These are phyloP conservation scores for Chlorophyllum brunneum DNA, from an alignment of 768 basidiomycete species.

Conservation along the genomic window DNA sequence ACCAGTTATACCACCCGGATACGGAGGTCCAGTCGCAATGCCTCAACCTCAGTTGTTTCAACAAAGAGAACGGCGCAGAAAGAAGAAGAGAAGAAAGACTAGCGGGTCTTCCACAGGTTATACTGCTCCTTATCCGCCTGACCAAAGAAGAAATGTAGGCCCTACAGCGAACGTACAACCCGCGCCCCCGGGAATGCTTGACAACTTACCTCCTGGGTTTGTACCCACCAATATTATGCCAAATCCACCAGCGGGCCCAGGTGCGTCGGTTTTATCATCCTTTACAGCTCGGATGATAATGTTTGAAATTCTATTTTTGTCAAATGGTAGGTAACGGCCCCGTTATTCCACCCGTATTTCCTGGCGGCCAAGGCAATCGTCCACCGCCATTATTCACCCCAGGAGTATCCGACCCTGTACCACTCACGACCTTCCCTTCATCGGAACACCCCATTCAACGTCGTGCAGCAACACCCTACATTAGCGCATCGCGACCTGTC, in stretches of 20 bases:
- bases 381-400: conserved; percentile 17
- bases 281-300: background rate
- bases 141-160: background rate
- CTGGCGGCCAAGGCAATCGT: conserved; percentile 10
- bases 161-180: background rate
- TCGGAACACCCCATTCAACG: conserved; percentile 11
- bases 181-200: conserved; percentile 16
- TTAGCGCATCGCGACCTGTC: conserved; percentile 14
- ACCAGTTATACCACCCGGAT: conserved; percentile 17
- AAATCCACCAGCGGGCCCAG: conserved; percentile 16
- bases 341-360: conserved; percentile 12
- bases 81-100: conserved; percentile 1
- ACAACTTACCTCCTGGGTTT: conserved; percentile 24
- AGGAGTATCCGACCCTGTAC: background rate
- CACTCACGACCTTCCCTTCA: conserved; percentile 12
- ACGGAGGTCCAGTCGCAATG: conserved; percentile 15
- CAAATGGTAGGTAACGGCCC: conserved; percentile 5
- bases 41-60: conserved; percentile 21
- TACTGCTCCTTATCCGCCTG: background rate
- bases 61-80: conserved; percentile 14
- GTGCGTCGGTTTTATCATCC: background rate
- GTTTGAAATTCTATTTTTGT: conserved; percentile 3
- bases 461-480: conserved; percentile 27
- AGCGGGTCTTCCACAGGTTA: background rate
- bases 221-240: conserved; percentile 13